phyloP scores from a whole-genome alignment of 805 yeast species.

The Candida koratica region DNA sequence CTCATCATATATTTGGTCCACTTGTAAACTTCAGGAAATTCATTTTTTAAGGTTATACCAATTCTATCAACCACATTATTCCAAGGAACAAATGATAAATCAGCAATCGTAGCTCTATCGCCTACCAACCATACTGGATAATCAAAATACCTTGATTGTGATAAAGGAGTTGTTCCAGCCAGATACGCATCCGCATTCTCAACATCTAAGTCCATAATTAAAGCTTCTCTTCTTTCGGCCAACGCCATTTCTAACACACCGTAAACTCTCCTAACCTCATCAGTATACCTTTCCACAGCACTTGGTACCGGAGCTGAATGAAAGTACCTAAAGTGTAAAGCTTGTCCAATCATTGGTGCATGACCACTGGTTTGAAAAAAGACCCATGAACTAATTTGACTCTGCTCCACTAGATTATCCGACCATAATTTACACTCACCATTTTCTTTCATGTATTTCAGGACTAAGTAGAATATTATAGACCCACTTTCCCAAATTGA shows the following conservation, averaged over 20 bases:
- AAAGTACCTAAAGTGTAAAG: constrained; percentile 87
- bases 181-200: constrained; percentile 86
- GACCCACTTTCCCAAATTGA: constrained; percentile 96
- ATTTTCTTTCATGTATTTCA: constrained; percentile 57
- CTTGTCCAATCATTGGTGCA: constrained; percentile 98
- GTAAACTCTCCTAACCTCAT: constrained; percentile 88
- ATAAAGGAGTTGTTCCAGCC: constrained; percentile 82
- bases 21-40: constrained; percentile 91
- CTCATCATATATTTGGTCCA: constrained; percentile 97
- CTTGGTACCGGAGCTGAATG: constrained; percentile 81
- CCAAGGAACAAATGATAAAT: constrained; percentile 93
- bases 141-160: constrained; percentile 82
- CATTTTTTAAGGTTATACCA: constrained; percentile 81
- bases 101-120: constrained; percentile 77
- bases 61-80: constrained; percentile 91
- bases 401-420: constrained; percentile 69
- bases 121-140: constrained; percentile 96
- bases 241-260: constrained; percentile 94
- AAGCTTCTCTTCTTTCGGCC: constrained; percentile 86
- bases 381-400: constrained; percentile 83
- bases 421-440: constrained; percentile 79
- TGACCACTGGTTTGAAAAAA: constrained; percentile 96
- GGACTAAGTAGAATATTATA: constrained; percentile 75
- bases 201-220: constrained; percentile 82
- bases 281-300: constrained; percentile 87